Conservation (phyloP, 1,284 basidiomycete species). For the Singerocomus rubriflavus region DNA sequence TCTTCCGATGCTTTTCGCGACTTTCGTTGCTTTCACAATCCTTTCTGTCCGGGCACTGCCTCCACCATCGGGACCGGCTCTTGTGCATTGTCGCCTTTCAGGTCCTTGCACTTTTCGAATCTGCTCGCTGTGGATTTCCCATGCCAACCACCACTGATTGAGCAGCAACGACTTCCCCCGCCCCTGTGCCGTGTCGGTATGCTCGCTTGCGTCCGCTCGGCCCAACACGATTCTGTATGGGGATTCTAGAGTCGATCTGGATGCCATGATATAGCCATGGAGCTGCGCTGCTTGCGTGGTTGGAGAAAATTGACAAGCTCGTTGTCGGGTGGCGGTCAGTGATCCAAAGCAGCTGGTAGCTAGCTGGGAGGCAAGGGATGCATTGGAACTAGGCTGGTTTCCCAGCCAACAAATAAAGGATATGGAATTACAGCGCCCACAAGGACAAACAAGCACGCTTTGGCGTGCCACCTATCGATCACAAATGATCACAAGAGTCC, state of each 20-base stretch:
- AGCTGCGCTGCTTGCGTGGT: not conserved
- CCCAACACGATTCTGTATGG: not conserved
- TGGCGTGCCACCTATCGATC: constrained; percentile 29
- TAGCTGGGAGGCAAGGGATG: constrained; percentile 5
- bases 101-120: not conserved
- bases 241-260: not conserved
- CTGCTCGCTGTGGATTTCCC: not conserved
- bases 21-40: not conserved
- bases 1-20: constrained; percentile 2
- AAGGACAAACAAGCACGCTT: constrained; percentile 43
- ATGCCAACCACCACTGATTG: constrained; percentile 1
- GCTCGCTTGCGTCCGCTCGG: not conserved
- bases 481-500: constrained; percentile 28
- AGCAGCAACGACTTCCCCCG: constrained; percentile 3
- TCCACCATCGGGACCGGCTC: not conserved
- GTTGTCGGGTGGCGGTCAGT: not conserved
- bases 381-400: constrained; percentile 12
- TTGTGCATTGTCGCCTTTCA: constrained; percentile 12
- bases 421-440: constrained; percentile 35
- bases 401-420: constrained; percentile 33
- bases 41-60: not conserved
- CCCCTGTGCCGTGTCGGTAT: not conserved
- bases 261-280: not conserved
- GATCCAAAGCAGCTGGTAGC: too few species aligned
- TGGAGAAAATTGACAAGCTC: not conserved